These are phyloP conservation scores for Microbotryum silenes-acaulis DNA, from an alignment of 1,284 basidiomycete species.

Conservation along the genomic window DNA sequence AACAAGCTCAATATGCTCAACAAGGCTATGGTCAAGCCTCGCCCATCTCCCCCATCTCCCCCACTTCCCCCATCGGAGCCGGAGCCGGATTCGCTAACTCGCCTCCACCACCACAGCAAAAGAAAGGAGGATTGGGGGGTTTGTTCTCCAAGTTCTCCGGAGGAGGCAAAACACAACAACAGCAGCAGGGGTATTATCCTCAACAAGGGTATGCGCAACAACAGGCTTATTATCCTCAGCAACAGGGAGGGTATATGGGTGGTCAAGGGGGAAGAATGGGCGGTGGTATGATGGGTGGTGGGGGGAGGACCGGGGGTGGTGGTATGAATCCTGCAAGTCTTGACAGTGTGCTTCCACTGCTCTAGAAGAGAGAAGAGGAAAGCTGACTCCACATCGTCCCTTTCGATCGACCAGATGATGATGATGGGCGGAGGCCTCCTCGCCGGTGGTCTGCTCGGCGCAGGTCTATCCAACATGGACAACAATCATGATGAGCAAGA, in stretches of 20 bases:
- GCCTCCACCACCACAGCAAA: neutral
- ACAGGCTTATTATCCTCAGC: neutral
- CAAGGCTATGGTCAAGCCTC: no score
- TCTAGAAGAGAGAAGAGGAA: no score
- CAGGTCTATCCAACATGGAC: conserved; percentile 1
- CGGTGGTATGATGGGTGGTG: conserved; percentile 8
- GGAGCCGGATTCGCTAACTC: no score
- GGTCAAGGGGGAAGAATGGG: neutral
- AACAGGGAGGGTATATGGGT: conserved; percentile 2
- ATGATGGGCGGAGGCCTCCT: conserved; percentile 22
- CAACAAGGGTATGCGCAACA: neutral
- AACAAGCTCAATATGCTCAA: no score
- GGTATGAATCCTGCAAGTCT: conserved; percentile 24
- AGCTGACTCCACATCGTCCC: no score
- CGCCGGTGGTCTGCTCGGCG: conserved; percentile 8
- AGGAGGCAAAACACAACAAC: neutral
- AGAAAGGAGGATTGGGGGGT: neutral
- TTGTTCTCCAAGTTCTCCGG: neutral
- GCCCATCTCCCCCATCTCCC: no score
- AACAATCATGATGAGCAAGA: conserved; percentile 15
- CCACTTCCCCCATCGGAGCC: no score
- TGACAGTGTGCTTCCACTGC: neutral
- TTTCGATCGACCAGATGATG: conserved; percentile 5
- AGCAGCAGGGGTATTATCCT: neutral
- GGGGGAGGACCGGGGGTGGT: conserved; percentile 12